Conservation (phyloP, 1,139 yeast species). For the Yamadazyma membranifaciens region DNA sequence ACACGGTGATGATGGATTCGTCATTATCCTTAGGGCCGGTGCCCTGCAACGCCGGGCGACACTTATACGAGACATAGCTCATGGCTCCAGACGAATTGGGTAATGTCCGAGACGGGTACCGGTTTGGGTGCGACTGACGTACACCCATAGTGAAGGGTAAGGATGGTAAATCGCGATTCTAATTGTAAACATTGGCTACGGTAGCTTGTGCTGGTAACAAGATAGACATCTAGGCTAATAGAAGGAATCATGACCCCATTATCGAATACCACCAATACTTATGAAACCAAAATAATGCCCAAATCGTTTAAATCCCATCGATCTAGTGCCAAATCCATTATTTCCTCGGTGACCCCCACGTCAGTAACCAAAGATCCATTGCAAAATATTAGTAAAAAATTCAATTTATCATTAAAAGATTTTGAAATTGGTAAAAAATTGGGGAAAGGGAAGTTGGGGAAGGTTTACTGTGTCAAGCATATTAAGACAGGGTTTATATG, state of each 20-base stretch:
- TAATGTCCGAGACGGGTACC: neutral
- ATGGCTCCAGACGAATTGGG: neutral
- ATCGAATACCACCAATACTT: conserved; percentile 7
- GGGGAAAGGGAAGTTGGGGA: conserved; percentile 93
- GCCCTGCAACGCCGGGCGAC: no score
- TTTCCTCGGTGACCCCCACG: no score
- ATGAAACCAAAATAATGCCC: conserved; percentile 2
- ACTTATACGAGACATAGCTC: neutral
- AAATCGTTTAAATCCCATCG: neutral
- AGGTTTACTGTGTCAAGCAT: conserved; percentile 86
- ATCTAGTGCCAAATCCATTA: neutral
- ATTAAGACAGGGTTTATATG: conserved; percentile 73
- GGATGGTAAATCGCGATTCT: neutral
- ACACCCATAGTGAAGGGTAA: neutral
- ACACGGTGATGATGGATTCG: neutral
- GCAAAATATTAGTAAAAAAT: conserved; percentile 8
- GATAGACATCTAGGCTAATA: neutral
- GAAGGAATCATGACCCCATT: conserved; percentile 3
- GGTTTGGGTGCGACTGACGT: neutral
- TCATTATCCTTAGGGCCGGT: neutral
- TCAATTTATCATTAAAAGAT: conserved; percentile 42
- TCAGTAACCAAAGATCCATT: neutral
- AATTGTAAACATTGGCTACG: neutral
- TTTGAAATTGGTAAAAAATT: conserved; percentile 86
- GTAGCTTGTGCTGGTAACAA: no score